Percentiles rank a stretch among this genome's conserved stretches.
Conservation (phyloP, 306 rosid species). For the Luffa aegyptiaca region DNA sequence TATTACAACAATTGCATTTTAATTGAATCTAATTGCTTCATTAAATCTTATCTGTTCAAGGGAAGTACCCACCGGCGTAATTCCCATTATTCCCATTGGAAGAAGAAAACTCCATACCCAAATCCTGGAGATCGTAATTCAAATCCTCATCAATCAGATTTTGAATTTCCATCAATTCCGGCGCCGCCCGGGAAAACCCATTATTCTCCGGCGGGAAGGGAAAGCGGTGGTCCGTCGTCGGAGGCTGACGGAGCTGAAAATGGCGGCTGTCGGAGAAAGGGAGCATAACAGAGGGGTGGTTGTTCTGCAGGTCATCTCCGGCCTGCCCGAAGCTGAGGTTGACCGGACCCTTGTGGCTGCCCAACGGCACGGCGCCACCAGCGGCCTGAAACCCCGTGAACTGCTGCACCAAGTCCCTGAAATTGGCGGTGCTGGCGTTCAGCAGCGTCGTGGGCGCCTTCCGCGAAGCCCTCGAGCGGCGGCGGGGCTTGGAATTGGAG, state of each 20-base stretch:
- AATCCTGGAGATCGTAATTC: background rate
- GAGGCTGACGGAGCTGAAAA: background rate
- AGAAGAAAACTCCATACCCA: background rate
- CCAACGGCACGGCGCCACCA: slow-evolving; percentile 21
- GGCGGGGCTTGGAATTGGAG: slow-evolving; percentile 26
- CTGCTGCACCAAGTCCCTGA: slow-evolving; percentile 72
- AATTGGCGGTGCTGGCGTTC: slow-evolving; percentile 56
- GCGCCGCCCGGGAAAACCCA: background rate
- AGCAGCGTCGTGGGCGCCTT: slow-evolving; percentile 61
- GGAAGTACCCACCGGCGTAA: background rate
- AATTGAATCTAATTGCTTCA: background rate
- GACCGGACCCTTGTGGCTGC: slow-evolving; percentile 50
- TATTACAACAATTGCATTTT: background rate
- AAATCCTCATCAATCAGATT: slow-evolving; percentile 5
- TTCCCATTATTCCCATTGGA: slow-evolving; percentile 3
- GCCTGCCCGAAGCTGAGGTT: slow-evolving; percentile 43
- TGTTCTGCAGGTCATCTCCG: background rate
- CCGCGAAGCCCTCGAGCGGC: slow-evolving; percentile 58
- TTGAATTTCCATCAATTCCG: background rate
- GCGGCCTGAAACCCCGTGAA: slow-evolving; percentile 61
- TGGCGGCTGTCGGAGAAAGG: background rate
- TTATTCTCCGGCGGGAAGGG: background rate
- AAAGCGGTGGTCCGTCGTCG: background rate
- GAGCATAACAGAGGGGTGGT: background rate
- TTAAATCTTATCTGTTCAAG: background rate